A percentile compares a stretch with the other conserved stretches of the same genome.
phyloP scores from a whole-genome alignment of 139 green algal species.

The Chlamydomonas sphaeroides region DNA sequence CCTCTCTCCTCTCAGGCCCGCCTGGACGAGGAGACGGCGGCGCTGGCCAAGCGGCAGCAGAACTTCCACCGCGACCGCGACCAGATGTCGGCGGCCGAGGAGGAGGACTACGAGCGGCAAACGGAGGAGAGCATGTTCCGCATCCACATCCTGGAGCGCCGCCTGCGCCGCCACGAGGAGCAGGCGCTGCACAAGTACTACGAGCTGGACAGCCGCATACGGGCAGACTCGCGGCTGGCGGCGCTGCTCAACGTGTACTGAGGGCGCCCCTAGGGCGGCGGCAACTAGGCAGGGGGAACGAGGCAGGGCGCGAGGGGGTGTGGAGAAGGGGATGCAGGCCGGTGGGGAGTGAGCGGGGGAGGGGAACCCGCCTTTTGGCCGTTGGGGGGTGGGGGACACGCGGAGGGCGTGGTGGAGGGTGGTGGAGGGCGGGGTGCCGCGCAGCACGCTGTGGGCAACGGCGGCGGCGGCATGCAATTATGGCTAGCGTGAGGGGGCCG shows the following conservation, averaged over 20 bases:
- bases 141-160: conserved; percentile 83
- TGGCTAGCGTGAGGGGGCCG: too few species aligned
- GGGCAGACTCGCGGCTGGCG: conserved; percentile 72
- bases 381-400: too few species aligned
- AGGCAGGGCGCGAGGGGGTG: too few species aligned
- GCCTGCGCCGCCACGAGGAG: conserved; percentile 87
- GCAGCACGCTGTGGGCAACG: too few species aligned
- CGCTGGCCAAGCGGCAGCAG: conserved; percentile 75
- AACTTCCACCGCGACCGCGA: conserved; percentile 86
- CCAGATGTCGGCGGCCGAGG: conserved; percentile 76
- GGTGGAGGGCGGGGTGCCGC: too few species aligned
- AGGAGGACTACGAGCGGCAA: conserved; percentile 84
- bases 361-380: too few species aligned
- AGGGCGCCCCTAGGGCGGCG: too few species aligned
- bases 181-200: conserved; percentile 87
- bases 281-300: too few species aligned
- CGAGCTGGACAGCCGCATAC: conserved; percentile 81
- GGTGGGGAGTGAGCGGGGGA: too few species aligned
- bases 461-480: too few species aligned
- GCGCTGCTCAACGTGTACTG: conserved; percentile 56
- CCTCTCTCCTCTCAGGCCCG: conserved; percentile 55
- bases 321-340: too few species aligned
- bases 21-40: conserved; percentile 81
- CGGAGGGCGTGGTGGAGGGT: too few species aligned
- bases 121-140: conserved; percentile 72